phyloP scores from a whole-genome alignment of 2,329 filamentous ascomycete species.

The Neurospora sp. region DNA sequence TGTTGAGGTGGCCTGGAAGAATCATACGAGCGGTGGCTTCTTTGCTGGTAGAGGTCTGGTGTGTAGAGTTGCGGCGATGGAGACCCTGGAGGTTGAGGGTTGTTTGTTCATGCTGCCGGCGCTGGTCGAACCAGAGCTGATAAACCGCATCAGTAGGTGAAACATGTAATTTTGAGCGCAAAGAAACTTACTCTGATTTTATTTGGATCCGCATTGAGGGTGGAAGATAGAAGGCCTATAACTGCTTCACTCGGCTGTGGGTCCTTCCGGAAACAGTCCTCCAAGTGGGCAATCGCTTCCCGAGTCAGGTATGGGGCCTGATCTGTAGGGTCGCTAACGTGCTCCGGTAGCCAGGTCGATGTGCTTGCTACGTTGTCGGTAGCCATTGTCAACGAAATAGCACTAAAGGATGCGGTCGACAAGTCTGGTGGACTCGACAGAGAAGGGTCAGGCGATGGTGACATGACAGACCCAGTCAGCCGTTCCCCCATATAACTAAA shows the following conservation, averaged over 20 bases:
- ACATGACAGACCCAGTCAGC: background rate
- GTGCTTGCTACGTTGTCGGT: conserved; percentile 23
- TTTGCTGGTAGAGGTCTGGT: conserved; percentile 14
- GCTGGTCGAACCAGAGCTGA: conserved; percentile 43
- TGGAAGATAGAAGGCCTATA: conserved; percentile 44
- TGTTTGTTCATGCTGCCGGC: conserved; percentile 38
- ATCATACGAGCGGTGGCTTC: conserved; percentile 34
- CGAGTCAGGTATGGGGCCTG: background rate
- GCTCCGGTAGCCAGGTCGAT: conserved; percentile 23
- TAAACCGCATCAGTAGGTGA: conserved; percentile 11
- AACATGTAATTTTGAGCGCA: background rate
- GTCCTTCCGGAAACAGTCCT: conserved; percentile 41
- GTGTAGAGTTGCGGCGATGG: conserved; percentile 7
- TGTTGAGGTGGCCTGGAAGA: conserved; percentile 39
- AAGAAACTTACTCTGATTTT: conserved; percentile 35
- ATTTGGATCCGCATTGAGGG: conserved; percentile 38
- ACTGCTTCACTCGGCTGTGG: conserved; percentile 38
- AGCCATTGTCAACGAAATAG: background rate
- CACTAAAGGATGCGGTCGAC: background rate
- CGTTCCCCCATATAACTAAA: background rate
- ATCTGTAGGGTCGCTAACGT: conserved; percentile 24
- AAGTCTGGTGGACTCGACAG: background rate
- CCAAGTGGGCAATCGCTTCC: conserved; percentile 26
- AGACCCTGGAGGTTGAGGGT: conserved; percentile 35
- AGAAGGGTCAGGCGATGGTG: background rate